Evolutionary conservation across 2,329 filamentous ascomycete genomes (phyloP), one percentile per base, ranked within the genome.

Genomic region (Delphinella strobiligena): DNA sequence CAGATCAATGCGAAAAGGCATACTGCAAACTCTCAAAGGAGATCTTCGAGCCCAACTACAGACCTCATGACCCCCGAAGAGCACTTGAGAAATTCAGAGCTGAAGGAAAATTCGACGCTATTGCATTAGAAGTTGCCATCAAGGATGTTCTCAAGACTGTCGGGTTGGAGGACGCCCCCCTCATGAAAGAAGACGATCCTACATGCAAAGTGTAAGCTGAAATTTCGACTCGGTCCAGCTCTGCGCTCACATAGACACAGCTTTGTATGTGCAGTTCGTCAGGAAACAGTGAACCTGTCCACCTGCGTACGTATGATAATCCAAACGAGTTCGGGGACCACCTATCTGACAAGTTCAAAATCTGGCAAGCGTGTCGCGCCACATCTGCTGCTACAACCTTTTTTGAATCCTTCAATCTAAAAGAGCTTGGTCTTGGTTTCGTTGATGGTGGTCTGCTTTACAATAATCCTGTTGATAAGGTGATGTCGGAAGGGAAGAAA

Each of bases 381-480:
- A 58, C 54, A 3, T 53, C 54, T 4, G 54, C 56, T 8, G 53
- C 55, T 2, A 42, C 52, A 1, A 49, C 49, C 2, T 59, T 54
- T 36, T 59, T 58, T 38, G 47, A 54, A 4, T 37, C 59, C 0
- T 60, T 71, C 22, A 30, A 42, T 1, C 56, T 72, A 22, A 59
- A 56, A 1, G 43, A 43, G 2, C 54, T 53, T 2, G 34, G 44
- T 1, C 41, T 51, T 24, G 31, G 40, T 0, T 69, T 63, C 41
- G 52, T 67, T 10, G 68, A 71, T 46, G 66, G 63, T 1, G 64
- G 58, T 0, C 46, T 60, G 5, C 61, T 61, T 0, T 49, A 41
- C 1, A 72, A 71, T 48, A 72, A 72, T 42, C 69, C 68, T 2
- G 52, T 67, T n/a, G 44, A 51, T 5, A 46, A 58, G 24, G 44